A percentile compares a stretch with the other conserved stretches of the same genome.
Evolutionary conservation across 345 rosid species (phyloP).

Genomic region (Aquilaria malaccensis): DNA sequence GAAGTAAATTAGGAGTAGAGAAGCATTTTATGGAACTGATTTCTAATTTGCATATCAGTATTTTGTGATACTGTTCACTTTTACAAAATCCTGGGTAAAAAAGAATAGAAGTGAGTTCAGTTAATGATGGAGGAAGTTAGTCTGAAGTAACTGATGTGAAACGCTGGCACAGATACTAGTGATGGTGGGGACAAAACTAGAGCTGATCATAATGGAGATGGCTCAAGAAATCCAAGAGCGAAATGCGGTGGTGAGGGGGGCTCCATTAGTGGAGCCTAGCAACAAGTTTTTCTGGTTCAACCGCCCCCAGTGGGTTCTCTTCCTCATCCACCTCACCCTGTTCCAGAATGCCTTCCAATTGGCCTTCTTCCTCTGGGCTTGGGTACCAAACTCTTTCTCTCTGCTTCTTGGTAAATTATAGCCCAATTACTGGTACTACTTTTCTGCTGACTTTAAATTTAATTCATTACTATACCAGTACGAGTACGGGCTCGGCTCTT

Average conservation of each 20-base stretch:
- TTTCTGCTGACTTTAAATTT: not conserved
- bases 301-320: constrained; percentile 44
- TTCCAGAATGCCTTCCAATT: constrained; percentile 52
- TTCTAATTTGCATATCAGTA: not conserved
- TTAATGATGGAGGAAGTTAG: not conserved
- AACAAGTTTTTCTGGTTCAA: constrained; percentile 58
- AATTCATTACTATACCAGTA: constrained; percentile 15
- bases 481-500: constrained; percentile 31
- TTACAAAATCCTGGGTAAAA: not conserved
- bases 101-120: not conserved
- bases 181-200: constrained; percentile 48
- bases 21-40: not conserved
- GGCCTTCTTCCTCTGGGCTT: constrained; percentile 45
- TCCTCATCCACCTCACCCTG: constrained; percentile 36
- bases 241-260: constrained; percentile 35
- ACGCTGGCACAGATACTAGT: constrained; percentile 34
- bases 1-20: not conserved
- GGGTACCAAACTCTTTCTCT: constrained; percentile 17
- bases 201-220: constrained; percentile 49
- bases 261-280: constrained; percentile 47
- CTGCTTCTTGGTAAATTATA: not conserved
- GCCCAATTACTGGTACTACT: too few species aligned
- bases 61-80: not conserved
- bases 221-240: constrained; percentile 39
- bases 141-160: not conserved